Conservation (phyloP, 305 asterid genomes). For the Caryopteris hybrid region DNA sequence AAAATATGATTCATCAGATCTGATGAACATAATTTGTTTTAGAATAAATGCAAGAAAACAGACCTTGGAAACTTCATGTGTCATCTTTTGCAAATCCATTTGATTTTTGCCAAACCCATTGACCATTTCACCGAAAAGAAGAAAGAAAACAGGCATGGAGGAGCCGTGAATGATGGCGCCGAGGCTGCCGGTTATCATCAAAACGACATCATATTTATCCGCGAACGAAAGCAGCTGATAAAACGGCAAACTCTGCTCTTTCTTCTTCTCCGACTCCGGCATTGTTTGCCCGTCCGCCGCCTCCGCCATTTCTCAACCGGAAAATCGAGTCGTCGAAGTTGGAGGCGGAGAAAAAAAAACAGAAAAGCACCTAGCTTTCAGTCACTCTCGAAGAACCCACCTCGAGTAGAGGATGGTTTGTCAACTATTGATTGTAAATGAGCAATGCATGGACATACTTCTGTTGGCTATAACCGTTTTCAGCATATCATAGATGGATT, state of each 20-base stretch:
- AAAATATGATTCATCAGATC: slow-evolving; percentile 49
- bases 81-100: slow-evolving; percentile 82
- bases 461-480: slow-evolving; percentile 7
- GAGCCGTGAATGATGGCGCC: slow-evolving; percentile 96
- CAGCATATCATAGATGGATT: neutral
- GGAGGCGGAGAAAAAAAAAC: neutral
- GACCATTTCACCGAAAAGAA: slow-evolving; percentile 91
- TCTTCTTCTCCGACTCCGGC: slow-evolving; percentile 91
- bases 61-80: slow-evolving; percentile 90
- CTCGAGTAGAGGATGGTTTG: neutral
- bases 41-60: neutral
- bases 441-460: slow-evolving; percentile 9
- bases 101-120: slow-evolving; percentile 97
- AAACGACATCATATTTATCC: slow-evolving; percentile 57
- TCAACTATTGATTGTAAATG: neutral
- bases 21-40: slow-evolving; percentile 6
- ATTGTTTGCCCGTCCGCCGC: slow-evolving; percentile 59
- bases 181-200: slow-evolving; percentile 75
- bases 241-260: slow-evolving; percentile 87
- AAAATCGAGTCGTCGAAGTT: slow-evolving; percentile 9
- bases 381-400: slow-evolving; percentile 16
- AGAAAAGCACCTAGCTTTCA: slow-evolving; percentile 14
- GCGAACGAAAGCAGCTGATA: slow-evolving; percentile 86
- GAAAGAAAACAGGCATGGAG: slow-evolving; percentile 96
- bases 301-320: slow-evolving; percentile 50